Base-by-base conservation (phyloP, 2,329 filamentous ascomycete genomes). In the Fusarium sp. region DNA sequence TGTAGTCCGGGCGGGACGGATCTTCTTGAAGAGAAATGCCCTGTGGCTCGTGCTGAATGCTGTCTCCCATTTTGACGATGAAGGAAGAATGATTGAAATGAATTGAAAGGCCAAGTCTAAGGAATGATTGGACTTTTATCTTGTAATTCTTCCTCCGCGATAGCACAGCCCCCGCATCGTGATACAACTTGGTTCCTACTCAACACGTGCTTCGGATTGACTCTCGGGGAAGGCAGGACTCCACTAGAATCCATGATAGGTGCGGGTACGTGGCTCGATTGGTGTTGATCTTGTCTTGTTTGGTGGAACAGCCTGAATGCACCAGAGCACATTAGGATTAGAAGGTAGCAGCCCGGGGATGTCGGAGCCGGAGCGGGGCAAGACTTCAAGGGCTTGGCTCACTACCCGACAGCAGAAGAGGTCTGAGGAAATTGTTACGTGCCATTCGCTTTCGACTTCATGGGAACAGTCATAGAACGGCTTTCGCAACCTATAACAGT, bases 1-100 rank as follows among this genome's bases (percentile, higher is more conserved):
- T 79, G 58, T 85, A 88, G 74, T 89, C 87, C 41, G 84, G 82
- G 49, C 75, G 81, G 56, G 78, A 76, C 35, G 76, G 65, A 54
- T 82, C 75, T 66, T 83, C 78, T 52, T 82, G 81, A 19, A 73
- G 77, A 52, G 79, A 29, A 27, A 84, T 78, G 35, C 78, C 79
- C 73, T 60, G 67, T 19, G 63, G 58, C 45, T 67, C 58, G n/a
- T 65, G 35, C 42, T 46, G 44, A 23, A 67, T 49, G 35, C 39
- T 63, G 25, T 73, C 69, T 51, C 70, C 70, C 76, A 78, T 76
- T 8, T 67, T 73, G 37, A 51, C 57, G 38, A 27, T 38, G 31
- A 52, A 51, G 45, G 19, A 38, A 37, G 31, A 19, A 14, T 9
- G 31, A 18, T 16, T 25, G 19, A 38, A 35, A 54, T 41, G 14